Percentiles rank a stretch among this genome's conserved stretches.
Conservation (phyloP, 106 monocot species). For the Platanthera guangdongensis region DNA sequence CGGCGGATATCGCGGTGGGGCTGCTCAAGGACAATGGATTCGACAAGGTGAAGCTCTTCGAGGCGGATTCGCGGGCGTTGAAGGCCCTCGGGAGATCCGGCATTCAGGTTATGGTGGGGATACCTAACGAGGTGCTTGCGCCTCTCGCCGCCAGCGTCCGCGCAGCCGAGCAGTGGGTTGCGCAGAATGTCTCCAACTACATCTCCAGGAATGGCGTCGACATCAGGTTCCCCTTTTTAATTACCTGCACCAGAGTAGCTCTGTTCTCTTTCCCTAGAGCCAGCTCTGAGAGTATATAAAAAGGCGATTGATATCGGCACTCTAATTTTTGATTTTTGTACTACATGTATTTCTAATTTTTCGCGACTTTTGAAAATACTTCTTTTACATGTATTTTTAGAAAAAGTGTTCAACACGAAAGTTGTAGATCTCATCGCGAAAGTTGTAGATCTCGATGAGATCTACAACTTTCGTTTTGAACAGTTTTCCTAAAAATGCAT, state of each 20-base stretch:
- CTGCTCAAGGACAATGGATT: conserved; percentile 81
- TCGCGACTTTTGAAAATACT: too few relatives aligned
- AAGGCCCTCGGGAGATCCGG: conserved; percentile 64
- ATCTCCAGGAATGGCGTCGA: conserved; percentile 76
- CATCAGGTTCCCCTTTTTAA: conserved; percentile 32
- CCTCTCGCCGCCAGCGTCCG: conserved; percentile 53
- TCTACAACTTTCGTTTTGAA: too few relatives aligned
- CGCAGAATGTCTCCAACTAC: conserved; percentile 65
- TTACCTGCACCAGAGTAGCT: background rate
- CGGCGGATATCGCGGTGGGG: conserved; percentile 50
- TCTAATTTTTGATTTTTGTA: too few relatives aligned
- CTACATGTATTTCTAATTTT: too few relatives aligned
- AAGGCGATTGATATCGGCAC: too few relatives aligned
- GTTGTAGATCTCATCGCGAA: too few relatives aligned
- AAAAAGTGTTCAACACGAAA: too few relatives aligned
- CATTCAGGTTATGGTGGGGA: conserved; percentile 87
- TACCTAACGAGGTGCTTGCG: conserved; percentile 75
- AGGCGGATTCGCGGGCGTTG: conserved; percentile 52
- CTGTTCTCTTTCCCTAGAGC: background rate
- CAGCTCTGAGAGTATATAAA: too few relatives aligned
- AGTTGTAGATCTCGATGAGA: too few relatives aligned
- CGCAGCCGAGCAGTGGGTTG: conserved; percentile 76
- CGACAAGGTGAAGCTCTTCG: conserved; percentile 89
- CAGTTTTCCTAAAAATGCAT: too few relatives aligned
- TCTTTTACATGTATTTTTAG: too few relatives aligned